Percentiles rank a stretch among this genome's conserved stretches.
phyloP scores from a whole-genome alignment of 768 basidiomycete species.

The Paxillus ammoniavirescens region DNA sequence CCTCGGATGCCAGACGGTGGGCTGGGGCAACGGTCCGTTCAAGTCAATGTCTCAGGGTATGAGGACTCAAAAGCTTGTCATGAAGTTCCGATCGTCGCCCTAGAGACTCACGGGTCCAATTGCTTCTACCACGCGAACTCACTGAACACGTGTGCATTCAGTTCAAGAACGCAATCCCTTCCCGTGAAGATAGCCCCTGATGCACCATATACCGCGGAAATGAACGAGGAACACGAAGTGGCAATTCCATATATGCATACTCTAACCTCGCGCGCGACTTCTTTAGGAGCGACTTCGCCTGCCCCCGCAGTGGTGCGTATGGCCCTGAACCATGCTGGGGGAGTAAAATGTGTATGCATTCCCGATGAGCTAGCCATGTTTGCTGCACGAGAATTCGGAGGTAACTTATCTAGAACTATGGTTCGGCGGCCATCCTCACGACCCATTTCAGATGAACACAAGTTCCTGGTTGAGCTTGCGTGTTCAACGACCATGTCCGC shows the following conservation, averaged over 20 bases:
- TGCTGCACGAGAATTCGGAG: conserved; percentile 52
- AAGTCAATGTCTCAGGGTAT: neutral
- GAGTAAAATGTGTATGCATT: conserved; percentile 56
- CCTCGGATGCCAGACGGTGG: conserved; percentile 57
- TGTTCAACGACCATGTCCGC: conserved; percentile 69
- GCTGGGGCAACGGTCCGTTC: conserved; percentile 67
- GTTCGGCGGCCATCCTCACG: neutral
- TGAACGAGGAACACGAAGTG: conserved; percentile 44
- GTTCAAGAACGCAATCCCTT: conserved; percentile 31
- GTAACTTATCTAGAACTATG: conserved; percentile 36
- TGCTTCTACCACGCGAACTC: conserved; percentile 72
- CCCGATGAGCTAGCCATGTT: conserved; percentile 72
- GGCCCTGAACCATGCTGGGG: conserved; percentile 60
- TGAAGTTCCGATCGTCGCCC: conserved; percentile 59
- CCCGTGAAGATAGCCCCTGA: conserved; percentile 26
- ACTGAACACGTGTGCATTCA: conserved; percentile 44
- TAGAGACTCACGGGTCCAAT: conserved; percentile 72
- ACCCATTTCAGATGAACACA: conserved; percentile 60
- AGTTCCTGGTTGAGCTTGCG: conserved; percentile 70
- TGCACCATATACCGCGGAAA: conserved; percentile 40
- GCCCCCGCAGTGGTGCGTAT: conserved; percentile 59
- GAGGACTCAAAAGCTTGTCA: neutral
- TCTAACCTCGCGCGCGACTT: conserved; percentile 66
- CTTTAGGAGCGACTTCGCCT: conserved; percentile 68
- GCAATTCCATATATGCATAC: conserved; percentile 54